Evolutionary conservation across 257 asterid species (phyloP).

Genomic region (Solanum neorickii): DNA sequence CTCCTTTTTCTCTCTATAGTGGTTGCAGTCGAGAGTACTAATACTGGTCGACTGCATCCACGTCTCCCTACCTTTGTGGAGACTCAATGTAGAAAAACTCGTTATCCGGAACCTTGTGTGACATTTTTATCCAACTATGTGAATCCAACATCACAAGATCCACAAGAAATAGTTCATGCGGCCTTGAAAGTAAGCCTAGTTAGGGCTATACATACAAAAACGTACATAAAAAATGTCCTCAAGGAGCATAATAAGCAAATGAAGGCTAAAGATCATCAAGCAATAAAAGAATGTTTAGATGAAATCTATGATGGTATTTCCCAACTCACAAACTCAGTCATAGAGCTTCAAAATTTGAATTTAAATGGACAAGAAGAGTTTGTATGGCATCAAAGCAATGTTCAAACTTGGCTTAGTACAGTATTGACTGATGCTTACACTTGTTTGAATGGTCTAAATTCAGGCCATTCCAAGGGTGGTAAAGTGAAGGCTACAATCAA

Average conservation of each 20-base stretch:
- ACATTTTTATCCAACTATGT: constrained; percentile 22
- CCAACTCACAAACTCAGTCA: constrained; percentile 36
- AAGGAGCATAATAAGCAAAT: constrained; percentile 14
- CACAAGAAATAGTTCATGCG: constrained; percentile 32
- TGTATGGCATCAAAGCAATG: constrained; percentile 52
- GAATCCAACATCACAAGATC: constrained; percentile 16
- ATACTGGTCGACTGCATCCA: background rate
- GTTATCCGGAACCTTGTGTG: constrained; percentile 24
- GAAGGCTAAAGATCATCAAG: constrained; percentile 25
- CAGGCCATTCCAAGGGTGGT: constrained; percentile 29
- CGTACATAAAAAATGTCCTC: constrained; percentile 30
- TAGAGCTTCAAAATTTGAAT: constrained; percentile 27
- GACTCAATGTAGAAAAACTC: constrained; percentile 28
- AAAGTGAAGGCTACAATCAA: constrained; percentile 29
- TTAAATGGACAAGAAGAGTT: constrained; percentile 14
- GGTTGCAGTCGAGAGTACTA: background rate
- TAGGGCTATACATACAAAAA: constrained; percentile 29
- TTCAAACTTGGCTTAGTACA: constrained; percentile 43
- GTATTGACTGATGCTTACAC: constrained; percentile 35
- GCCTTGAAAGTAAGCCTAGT: constrained; percentile 45
- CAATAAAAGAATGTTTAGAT: constrained; percentile 38
- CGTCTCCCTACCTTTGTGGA: constrained; percentile 18
- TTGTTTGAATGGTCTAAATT: constrained; percentile 36
- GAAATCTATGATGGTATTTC: constrained; percentile 48
- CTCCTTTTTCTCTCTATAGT: constrained; percentile 6